Base-by-base conservation (phyloP, 176 grass and related monocot species). In the Echinochloa phyllopogon region DNA sequence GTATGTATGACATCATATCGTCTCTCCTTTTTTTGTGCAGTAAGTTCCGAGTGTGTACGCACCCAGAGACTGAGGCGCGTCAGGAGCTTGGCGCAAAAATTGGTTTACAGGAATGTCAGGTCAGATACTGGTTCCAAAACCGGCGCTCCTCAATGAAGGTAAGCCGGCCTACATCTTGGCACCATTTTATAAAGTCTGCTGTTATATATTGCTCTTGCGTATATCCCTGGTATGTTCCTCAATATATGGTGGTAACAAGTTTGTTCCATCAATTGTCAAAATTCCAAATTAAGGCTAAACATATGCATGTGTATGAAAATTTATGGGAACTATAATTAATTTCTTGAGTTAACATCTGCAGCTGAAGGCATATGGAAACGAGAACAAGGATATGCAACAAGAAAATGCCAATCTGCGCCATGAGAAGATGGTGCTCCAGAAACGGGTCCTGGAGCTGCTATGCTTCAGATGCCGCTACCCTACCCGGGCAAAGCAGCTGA, bases 61-160 rank as follows among this genome's bases (percentile, higher is more conserved):
- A 88, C 59, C 86, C 86, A 29, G 75, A 73, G 5, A 36, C 72
- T 0, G 40, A 20, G 0, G 15, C 1, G 20, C 81, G 81, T 5
- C 25, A 25, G 57, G 66, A 77, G 4, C 37, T 88, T 64, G 75
- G 24, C 25, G 4, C 0, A 14, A 84, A 16, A 76, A 14, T 72
- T 20, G 66, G 66, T 68, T 45, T 88, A 58, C 20, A 15, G 11
- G 15, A 6, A 23, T 0, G 1, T 10, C 74, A 88, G 39, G 60
- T 88, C 47, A 83, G 56, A 21, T 55, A 73, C 45, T 88, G 86
- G 86, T 88, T 88, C 47, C 86, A 88, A 33, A 88, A 88, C 48
- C 37, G 66, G 16, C 80, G 86, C 47, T 65, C 66, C 9, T 10
- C 60, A 10, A 51, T 0, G 9, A 88, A 77, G 86, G 72, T 53